Percentiles rank a stretch among this genome's conserved stretches.
phyloP scores from a whole-genome alignment of 441 rosid species.

The Croton setiger region DNA sequence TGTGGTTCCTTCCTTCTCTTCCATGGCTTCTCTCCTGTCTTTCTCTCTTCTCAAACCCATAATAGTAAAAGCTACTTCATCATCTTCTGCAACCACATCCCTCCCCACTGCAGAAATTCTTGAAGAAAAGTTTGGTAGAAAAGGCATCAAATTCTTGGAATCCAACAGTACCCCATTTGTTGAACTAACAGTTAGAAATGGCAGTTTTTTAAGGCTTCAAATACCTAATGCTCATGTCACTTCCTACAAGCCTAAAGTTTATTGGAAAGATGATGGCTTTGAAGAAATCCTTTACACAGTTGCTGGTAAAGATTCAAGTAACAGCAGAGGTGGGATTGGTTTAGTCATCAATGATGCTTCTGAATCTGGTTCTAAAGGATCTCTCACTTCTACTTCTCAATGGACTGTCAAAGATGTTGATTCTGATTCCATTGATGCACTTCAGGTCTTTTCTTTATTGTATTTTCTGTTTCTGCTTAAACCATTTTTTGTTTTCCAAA shows the following conservation, averaged over 20 bases:
- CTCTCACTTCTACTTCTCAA: slow-evolving; percentile 42
- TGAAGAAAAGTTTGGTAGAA: slow-evolving; percentile 59
- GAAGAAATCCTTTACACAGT: slow-evolving; percentile 78
- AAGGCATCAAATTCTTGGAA: slow-evolving; percentile 74
- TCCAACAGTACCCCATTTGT: slow-evolving; percentile 50
- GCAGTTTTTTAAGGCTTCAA: slow-evolving; percentile 61
- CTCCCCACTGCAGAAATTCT: slow-evolving; percentile 41
- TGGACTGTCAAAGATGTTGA: slow-evolving; percentile 84
- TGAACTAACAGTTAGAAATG: slow-evolving; percentile 81
- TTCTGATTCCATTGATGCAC: slow-evolving; percentile 89
- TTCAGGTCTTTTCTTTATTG: slow-evolving; percentile 54
- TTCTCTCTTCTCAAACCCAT: slow-evolving; percentile 57
- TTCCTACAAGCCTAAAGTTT: slow-evolving; percentile 83
- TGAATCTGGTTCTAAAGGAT: slow-evolving; percentile 47
- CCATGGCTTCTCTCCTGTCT: slow-evolving; percentile 40
- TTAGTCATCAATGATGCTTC: slow-evolving; percentile 60
- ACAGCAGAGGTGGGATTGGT: slow-evolving; percentile 70
- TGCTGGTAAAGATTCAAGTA: slow-evolving; percentile 32
- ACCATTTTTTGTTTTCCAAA: background rate
- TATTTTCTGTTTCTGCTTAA: background rate
- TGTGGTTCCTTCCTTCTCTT: slow-evolving; percentile 6
- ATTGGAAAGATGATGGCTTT: slow-evolving; percentile 83
- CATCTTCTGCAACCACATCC: slow-evolving; percentile 27
- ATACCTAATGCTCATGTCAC: slow-evolving; percentile 73
- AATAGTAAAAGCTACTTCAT: slow-evolving; percentile 35